Percentiles rank a stretch among this genome's conserved stretches.
These are phyloP conservation scores for Fistulifera solaris DNA, from an alignment of 108 stramenopile genomes.

Conservation along the genomic window DNA sequence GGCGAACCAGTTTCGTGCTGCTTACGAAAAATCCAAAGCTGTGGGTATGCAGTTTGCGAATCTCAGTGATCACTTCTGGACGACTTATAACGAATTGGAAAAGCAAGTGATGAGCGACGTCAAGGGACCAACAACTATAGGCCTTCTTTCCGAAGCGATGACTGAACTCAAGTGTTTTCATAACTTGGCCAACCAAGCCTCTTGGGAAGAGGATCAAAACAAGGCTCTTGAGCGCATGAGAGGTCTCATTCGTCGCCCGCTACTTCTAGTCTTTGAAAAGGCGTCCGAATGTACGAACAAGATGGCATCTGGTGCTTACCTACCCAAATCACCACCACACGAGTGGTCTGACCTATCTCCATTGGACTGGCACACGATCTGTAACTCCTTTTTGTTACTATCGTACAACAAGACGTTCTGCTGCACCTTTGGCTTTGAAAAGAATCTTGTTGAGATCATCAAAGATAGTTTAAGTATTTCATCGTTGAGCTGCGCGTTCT, in stretches of 20 bases:
- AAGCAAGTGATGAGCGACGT: not conserved
- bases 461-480: not conserved
- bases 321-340: too few relatives aligned
- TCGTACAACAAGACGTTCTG: not conserved
- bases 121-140: not conserved
- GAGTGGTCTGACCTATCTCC: not conserved
- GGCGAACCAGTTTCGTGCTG: not conserved
- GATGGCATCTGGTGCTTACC: too few relatives aligned
- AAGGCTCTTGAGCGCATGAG: too few relatives aligned
- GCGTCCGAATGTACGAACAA: too few relatives aligned
- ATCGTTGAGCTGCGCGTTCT: too few relatives aligned
- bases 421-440: not conserved
- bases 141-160: not conserved
- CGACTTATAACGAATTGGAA: not conserved
- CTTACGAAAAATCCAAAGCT: conserved; percentile 3
- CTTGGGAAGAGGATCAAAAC: too few relatives aligned
- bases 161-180: not conserved
- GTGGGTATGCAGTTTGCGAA: not conserved
- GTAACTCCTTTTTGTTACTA: not conserved
- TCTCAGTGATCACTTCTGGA: not conserved
- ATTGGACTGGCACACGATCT: not conserved
- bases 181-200: not conserved
- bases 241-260: too few relatives aligned
- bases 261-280: too few relatives aligned
- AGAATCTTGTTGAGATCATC: not conserved